Evolutionary conservation across 129 eudicot species (phyloP), one percentile per base, ranked within the genome.

Genomic region (Flaveria trinervia): DNA sequence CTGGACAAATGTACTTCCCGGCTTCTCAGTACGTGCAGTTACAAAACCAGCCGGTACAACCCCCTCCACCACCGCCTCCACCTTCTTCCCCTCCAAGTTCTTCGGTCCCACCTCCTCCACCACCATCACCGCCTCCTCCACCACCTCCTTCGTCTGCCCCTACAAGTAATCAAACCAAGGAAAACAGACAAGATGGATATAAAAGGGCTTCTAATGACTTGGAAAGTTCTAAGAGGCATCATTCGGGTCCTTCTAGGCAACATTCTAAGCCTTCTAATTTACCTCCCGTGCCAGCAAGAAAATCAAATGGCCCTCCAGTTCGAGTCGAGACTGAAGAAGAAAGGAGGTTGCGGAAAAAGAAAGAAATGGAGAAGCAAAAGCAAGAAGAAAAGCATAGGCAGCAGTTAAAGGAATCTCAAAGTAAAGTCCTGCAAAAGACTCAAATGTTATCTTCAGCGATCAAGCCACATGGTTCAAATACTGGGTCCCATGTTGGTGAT

Each of bases 401-500:
- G 64, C 98, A 93, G 69, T 28, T 88, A 76, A 88, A 84, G 75
- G 94, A 90, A 49, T 81, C 94, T 5, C 96, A 93, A 75, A 88
- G 77, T 56, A 85, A 83, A 75, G 76, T 87, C 44, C 86, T 84
- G 46, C 93, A 88, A 33, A 91, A 91, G 79, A 85, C 95, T 73
- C 96, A 93, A 57, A 71, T 86, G 75, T 54, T 86, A 70, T 83
- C 96, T 73, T 80, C 98, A 23, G 97, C 90, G 14, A 51, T 65
- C 20, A 93, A 91, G 77, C 91, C 82, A 20, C 97, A 87, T 22
- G 96, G 91, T 44, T 89, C 97, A 14, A 62, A 89, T 74, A 84
- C 81, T 16, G 98, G 97, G 22, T 93, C 98, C 22, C 96, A 88
- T 48, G 89, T 93, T 86, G 98, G 93, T 25, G 98, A 91, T 72